phyloP scores from a whole-genome alignment of 192 early-diverging fungal genomes.

The Mortierella hygrophila region DNA sequence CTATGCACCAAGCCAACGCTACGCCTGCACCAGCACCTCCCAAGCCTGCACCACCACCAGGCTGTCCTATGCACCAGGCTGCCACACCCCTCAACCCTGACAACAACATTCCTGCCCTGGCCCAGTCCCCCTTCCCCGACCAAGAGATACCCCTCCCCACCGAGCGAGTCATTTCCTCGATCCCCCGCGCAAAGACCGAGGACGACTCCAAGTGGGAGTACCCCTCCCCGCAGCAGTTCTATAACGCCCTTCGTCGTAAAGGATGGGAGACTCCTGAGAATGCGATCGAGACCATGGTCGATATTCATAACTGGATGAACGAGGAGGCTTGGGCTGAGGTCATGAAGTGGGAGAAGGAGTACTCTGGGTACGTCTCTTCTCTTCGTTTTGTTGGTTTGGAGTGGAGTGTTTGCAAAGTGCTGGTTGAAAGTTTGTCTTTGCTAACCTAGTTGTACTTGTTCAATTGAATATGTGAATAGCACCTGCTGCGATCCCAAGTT shows the following conservation, averaged over 20 bases:
- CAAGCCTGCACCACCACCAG: constrained; percentile 56
- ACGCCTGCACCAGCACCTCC: constrained; percentile 13
- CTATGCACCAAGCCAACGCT: constrained; percentile 57
- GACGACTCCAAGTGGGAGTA: constrained; percentile 82
- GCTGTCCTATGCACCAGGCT: constrained; percentile 64
- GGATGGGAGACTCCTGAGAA: constrained; percentile 88
- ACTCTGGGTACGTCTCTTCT: constrained; percentile 62
- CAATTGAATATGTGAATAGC: constrained; percentile 21
- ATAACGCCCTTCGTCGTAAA: constrained; percentile 88
- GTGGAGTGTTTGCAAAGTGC: neutral
- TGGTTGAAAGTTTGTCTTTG: neutral
- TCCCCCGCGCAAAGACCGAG: constrained; percentile 72
- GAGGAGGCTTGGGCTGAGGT: constrained; percentile 97
- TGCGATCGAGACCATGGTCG: constrained; percentile 91
- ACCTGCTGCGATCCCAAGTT: constrained; percentile 72
- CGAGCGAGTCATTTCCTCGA: constrained; percentile 84
- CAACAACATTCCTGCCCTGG: constrained; percentile 93
- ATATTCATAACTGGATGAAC: constrained; percentile 98
- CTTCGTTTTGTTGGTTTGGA: constrained; percentile 10
- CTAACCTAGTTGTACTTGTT: neutral
- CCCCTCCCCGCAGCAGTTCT: constrained; percentile 92
- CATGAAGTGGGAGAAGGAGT: constrained; percentile 88
- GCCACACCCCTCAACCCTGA: constrained; percentile 74
- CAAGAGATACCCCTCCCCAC: constrained; percentile 83
- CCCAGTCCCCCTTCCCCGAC: constrained; percentile 73